Evolutionary conservation across 2,329 filamentous ascomycete genomes (phyloP).

Genomic region (Xylaria sp.): DNA sequence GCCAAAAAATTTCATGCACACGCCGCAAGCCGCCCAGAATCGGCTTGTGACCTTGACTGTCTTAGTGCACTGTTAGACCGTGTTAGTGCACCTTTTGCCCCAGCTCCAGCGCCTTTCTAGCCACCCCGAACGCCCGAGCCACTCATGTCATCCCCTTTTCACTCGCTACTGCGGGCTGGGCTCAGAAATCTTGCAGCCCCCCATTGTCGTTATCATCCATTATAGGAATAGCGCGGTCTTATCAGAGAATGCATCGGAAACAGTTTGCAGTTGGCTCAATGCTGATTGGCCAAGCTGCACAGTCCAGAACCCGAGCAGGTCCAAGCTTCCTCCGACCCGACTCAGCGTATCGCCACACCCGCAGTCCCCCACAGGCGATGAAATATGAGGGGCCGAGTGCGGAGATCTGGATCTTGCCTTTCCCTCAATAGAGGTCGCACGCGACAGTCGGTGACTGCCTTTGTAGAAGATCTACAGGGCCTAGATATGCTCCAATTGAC

Average conservation of each 20-base stretch:
- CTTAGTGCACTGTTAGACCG: neutral
- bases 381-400: neutral
- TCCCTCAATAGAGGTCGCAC: no score
- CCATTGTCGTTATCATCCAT: slow-evolving; percentile 8
- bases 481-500: no score
- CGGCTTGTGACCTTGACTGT: slow-evolving; percentile 15
- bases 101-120: slow-evolving; percentile 10
- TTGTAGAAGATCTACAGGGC: no score
- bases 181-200: neutral
- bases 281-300: slow-evolving; percentile 29
- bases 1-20: slow-evolving; percentile 28
- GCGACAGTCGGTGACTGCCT: no score
- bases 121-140: slow-evolving; percentile 28
- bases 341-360: neutral
- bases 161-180: neutral
- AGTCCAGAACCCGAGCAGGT: slow-evolving; percentile 26
- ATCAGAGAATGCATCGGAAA: slow-evolving; percentile 35
- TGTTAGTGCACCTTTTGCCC: neutral
- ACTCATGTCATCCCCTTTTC: slow-evolving; percentile 11
- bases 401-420: no score
- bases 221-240: slow-evolving; percentile 19
- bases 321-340: slow-evolving; percentile 23
- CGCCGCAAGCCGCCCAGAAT: slow-evolving; percentile 1
- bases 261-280: slow-evolving; percentile 1
- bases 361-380: neutral